These are phyloP conservation scores for Barnettozyma hawaiiensis DNA, from an alignment of 1,139 yeast genomes.

Conservation along the genomic window DNA sequence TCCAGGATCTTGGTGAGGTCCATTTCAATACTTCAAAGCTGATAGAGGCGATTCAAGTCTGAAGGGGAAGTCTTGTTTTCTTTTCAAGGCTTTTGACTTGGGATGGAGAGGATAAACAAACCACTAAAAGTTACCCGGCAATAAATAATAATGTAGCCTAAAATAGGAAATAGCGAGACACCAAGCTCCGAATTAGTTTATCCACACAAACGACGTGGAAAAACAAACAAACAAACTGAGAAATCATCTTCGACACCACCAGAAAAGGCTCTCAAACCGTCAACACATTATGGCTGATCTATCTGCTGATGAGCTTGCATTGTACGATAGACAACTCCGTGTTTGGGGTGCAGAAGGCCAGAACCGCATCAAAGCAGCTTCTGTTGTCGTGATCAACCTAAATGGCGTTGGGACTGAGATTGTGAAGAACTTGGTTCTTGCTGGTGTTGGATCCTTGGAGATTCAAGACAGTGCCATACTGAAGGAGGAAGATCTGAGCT, in stretches of 20 bases:
- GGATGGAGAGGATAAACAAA: no score
- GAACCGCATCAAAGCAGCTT: conserved; percentile 67
- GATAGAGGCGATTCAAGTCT: no score
- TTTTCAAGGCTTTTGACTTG: no score
- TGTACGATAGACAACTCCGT: conserved; percentile 92
- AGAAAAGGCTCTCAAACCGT: no score
- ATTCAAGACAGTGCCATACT: conserved; percentile 62
- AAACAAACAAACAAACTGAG: no score
- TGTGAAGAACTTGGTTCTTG: conserved; percentile 78
- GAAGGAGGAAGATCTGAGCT: conserved; percentile 58
- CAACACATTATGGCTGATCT: conserved; percentile 16
- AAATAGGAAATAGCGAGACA: not conserved
- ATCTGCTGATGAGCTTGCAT: conserved; percentile 71
- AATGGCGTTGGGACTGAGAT: conserved; percentile 76
- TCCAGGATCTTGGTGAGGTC: conserved; percentile 72
- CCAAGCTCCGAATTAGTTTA: not conserved
- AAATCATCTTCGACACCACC: no score
- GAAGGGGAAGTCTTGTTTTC: no score
- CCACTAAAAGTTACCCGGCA: not conserved
- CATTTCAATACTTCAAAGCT: conserved; percentile 36
- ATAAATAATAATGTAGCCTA: not conserved
- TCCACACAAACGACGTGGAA: no score
- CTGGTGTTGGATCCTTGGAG: conserved; percentile 79
- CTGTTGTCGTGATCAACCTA: conserved; percentile 58
- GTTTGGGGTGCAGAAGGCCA: conserved; percentile 98